Percentiles rank a stretch among this genome's conserved stretches.
Evolutionary conservation across 331 rosid genomes (phyloP).

Genomic region (Pyrus hybrid): DNA sequence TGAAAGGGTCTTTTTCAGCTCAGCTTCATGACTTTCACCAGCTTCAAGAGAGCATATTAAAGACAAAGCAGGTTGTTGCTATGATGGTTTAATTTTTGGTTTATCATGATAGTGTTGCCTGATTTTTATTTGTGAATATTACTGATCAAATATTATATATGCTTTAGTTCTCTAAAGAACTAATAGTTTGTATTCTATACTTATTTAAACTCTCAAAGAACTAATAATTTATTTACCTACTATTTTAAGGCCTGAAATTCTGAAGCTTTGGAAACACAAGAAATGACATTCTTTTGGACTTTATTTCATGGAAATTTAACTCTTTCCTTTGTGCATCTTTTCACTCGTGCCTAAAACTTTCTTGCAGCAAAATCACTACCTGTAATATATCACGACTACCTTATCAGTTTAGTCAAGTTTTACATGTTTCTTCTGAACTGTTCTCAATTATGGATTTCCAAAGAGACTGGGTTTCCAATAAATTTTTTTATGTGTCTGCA

Average conservation of each 20-base stretch:
- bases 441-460: not conserved
- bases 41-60: conserved; percentile 76
- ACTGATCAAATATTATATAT: not conserved
- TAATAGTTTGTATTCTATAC: not conserved
- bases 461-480: not conserved
- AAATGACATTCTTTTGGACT: not conserved
- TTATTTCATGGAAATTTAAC: not conserved
- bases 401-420: not conserved
- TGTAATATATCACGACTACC: not conserved
- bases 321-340: not conserved
- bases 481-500: not conserved
- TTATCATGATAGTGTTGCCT: not conserved
- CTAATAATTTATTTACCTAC: not conserved
- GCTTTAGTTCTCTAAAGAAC: not conserved
- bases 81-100: not conserved
- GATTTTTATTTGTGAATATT: not conserved
- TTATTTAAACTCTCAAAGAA: not conserved
- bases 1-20: conserved; percentile 78
- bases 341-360: not conserved
- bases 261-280: not conserved
- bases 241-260: not conserved
- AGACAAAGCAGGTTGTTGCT: conserved; percentile 82
- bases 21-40: conserved; percentile 71
- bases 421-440: not conserved
- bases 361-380: not conserved